Conservation (phyloP, 1,139 yeast genomes). For the Geotrichum citri-aurantii region DNA sequence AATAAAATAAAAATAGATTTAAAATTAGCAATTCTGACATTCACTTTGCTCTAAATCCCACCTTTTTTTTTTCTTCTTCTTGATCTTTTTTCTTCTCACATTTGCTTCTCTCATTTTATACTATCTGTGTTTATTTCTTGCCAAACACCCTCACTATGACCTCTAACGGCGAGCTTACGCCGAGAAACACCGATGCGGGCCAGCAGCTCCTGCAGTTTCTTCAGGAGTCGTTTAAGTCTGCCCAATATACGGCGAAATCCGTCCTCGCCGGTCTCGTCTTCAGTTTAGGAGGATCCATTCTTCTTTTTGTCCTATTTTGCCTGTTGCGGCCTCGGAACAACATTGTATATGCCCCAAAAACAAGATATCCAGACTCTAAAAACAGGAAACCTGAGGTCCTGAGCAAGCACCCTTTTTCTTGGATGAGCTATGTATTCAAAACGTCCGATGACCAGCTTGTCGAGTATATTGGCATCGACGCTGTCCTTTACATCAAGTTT, state of each 20-base stretch:
- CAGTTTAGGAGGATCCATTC: constrained; percentile 35
- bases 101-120: background rate
- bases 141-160: background rate
- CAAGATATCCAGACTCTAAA: constrained; percentile 24
- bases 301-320: constrained; percentile 31
- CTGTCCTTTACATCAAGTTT: constrained; percentile 35
- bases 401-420: constrained; percentile 26
- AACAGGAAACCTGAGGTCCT: constrained; percentile 24
- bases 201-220: constrained; percentile 14
- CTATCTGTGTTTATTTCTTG: background rate
- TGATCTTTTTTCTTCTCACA: background rate
- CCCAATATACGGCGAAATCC: constrained; percentile 31
- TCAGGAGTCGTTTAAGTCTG: constrained; percentile 18
- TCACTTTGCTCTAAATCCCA: background rate
- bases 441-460: constrained; percentile 30
- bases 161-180: background rate
- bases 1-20: background rate
- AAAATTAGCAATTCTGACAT: background rate
- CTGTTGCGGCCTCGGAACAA: constrained; percentile 35
- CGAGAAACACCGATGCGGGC: constrained; percentile 9
- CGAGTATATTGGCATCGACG: constrained; percentile 37
- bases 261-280: constrained; percentile 36
- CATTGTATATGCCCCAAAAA: constrained; percentile 36
- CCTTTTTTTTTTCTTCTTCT: background rate
- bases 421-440: constrained; percentile 30